phyloP scores from a whole-genome alignment of 2,329 filamentous ascomycete species.

The Hortaea werneckii region DNA sequence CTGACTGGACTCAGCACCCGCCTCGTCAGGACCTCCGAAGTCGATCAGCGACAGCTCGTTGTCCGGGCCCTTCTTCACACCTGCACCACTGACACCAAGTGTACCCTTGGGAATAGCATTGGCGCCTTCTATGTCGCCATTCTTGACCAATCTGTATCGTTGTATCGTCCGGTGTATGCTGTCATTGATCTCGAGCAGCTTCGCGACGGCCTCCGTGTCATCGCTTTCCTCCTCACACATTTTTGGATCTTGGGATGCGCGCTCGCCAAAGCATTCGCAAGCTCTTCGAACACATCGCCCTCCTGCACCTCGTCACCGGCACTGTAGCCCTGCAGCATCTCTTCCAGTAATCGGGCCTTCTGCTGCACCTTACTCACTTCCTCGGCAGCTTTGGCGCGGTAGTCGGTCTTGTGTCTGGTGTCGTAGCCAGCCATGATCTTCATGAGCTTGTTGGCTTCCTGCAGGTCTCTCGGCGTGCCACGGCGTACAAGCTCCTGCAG shows the following conservation, averaged over 20 bases:
- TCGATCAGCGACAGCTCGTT: conserved; percentile 90
- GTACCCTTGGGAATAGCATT: conserved; percentile 76
- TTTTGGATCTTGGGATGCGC: conserved; percentile 98
- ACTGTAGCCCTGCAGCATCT: conserved; percentile 77
- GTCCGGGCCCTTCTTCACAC: conserved; percentile 54
- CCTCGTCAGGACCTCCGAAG: conserved; percentile 60
- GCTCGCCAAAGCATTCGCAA: conserved; percentile 78
- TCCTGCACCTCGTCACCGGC: conserved; percentile 68
- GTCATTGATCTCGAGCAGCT: conserved; percentile 94
- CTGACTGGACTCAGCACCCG: conserved; percentile 16
- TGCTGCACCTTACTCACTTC: conserved; percentile 92
- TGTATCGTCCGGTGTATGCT: conserved; percentile 96
- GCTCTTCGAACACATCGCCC: conserved; percentile 65
- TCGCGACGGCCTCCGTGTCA: conserved; percentile 88
- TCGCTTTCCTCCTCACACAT: conserved; percentile 99
- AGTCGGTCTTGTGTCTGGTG: conserved; percentile 90
- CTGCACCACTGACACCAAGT: conserved; percentile 54
- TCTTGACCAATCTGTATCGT: conserved; percentile 90
- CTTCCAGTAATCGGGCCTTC: conserved; percentile 84
- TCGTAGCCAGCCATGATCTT: conserved; percentile 99
- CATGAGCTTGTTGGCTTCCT: conserved; percentile 96
- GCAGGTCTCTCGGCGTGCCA: conserved; percentile 82
- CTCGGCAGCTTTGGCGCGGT: conserved; percentile 91
- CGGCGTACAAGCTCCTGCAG: conserved; percentile 90
- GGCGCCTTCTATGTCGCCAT: conserved; percentile 78